These are phyloP conservation scores for Suillus lakei DNA, from an alignment of 768 basidiomycete species.

Conservation along the genomic window DNA sequence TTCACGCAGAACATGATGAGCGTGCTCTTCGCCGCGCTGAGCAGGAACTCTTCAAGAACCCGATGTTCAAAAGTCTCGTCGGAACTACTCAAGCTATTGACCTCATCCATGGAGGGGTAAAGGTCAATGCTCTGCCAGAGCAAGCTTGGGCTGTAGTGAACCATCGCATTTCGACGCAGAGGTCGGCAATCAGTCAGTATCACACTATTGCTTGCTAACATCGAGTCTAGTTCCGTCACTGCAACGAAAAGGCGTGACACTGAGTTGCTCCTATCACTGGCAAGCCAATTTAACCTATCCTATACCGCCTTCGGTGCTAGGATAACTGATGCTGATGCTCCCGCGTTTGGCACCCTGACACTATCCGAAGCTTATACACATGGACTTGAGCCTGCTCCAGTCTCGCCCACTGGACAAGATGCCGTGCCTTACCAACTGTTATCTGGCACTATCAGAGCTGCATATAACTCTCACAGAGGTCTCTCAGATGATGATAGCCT, in stretches of 20 bases:
- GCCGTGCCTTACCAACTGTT: constrained; percentile 52
- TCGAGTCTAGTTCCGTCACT: constrained; percentile 38
- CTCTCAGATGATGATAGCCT: constrained; percentile 39
- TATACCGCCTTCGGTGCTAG: constrained; percentile 59
- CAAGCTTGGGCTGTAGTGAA: constrained; percentile 70
- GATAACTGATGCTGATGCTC: constrained; percentile 37
- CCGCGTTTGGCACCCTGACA: constrained; percentile 50
- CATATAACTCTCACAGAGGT: constrained; percentile 55
- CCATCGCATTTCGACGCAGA: constrained; percentile 68
- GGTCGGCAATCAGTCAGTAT: constrained; percentile 37
- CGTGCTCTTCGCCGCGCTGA: constrained; percentile 57
- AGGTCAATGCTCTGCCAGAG: constrained; percentile 87
- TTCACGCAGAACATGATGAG: constrained; percentile 52
- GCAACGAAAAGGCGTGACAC: constrained; percentile 51
- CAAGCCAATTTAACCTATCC: constrained; percentile 58
- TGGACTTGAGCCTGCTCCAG: constrained; percentile 71
- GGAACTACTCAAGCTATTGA: constrained; percentile 79
- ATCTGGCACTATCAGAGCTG: constrained; percentile 68
- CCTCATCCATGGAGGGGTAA: constrained; percentile 60
- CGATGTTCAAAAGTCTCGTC: constrained; percentile 47
- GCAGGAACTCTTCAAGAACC: constrained; percentile 46
- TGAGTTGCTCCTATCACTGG: constrained; percentile 47
- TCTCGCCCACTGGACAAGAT: constrained; percentile 47
- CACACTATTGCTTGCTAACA: not conserved
- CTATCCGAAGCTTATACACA: constrained; percentile 51